Conservation (phyloP, 768 basidiomycete genomes). For the Leccinum fibrillosum region DNA sequence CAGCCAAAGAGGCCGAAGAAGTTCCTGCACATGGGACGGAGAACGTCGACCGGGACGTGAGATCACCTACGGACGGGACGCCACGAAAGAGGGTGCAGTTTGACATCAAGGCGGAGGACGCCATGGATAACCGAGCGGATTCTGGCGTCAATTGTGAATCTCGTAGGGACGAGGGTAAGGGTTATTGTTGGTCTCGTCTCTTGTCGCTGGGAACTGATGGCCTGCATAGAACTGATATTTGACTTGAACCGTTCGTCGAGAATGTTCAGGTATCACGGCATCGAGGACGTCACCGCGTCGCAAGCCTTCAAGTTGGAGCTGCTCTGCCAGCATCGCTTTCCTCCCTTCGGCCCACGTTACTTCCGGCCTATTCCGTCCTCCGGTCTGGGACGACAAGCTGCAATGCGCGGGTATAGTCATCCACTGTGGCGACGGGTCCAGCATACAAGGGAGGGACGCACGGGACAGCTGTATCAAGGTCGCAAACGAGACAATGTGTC, state of each 20-base stretch:
- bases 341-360: slow-evolving; percentile 60
- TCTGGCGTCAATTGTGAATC: slow-evolving; percentile 32
- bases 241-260: slow-evolving; percentile 51
- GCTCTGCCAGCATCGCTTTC: slow-evolving; percentile 57
- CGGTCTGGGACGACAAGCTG: slow-evolving; percentile 27
- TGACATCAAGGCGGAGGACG: slow-evolving; percentile 57
- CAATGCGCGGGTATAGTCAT: neutral
- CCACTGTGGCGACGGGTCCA: too few relatives aligned
- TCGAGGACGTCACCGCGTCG: slow-evolving; percentile 28
- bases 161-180: slow-evolving; percentile 46
- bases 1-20: slow-evolving; percentile 11
- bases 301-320: slow-evolving; percentile 22
- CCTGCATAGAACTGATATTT: slow-evolving; percentile 60
- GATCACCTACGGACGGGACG: slow-evolving; percentile 30
- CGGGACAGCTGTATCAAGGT: slow-evolving; percentile 83
- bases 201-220: slow-evolving; percentile 4
- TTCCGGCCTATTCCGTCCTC: slow-evolving; percentile 63
- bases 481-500: slow-evolving; percentile 94
- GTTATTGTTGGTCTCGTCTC: neutral
- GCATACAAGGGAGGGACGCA: neutral
- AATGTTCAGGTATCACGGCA: slow-evolving; percentile 22
- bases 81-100: slow-evolving; percentile 68
- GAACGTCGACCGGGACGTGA: slow-evolving; percentile 19
- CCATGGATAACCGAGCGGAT: slow-evolving; percentile 41
- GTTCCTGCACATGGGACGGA: slow-evolving; percentile 11